These are phyloP conservation scores for Gossypium ekmanianum DNA, from an alignment of 345 rosid genomes.

Conservation along the genomic window DNA sequence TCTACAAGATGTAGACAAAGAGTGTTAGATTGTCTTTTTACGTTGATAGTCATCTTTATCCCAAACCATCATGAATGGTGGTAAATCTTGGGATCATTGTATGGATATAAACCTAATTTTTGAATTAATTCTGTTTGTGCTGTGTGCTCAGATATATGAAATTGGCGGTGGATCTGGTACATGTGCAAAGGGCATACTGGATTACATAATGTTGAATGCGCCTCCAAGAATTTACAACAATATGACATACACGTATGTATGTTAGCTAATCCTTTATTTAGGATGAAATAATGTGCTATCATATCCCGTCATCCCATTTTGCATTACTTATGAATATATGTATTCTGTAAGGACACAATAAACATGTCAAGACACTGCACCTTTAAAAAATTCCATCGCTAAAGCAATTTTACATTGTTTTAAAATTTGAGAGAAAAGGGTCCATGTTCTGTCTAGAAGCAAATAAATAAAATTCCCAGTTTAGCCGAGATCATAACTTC, in stretches of 20 bases:
- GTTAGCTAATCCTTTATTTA: constrained; percentile 11
- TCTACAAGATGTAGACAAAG: background rate
- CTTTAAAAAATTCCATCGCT: background rate
- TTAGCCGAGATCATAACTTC: background rate
- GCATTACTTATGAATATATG: background rate
- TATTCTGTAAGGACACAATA: background rate
- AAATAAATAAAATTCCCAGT: background rate
- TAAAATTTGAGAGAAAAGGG: constrained; percentile 1
- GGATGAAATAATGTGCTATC: background rate
- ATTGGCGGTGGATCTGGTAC: constrained; percentile 99
- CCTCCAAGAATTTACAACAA: constrained; percentile 81
- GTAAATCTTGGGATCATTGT: background rate
- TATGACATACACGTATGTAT: constrained; percentile 84
- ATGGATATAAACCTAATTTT: constrained; percentile 7
- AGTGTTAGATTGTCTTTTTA: constrained; percentile 1
- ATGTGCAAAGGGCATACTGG: constrained; percentile 89
- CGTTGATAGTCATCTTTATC: background rate
- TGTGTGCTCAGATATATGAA: constrained; percentile 76
- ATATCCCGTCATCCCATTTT: background rate
- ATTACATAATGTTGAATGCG: constrained; percentile 94
- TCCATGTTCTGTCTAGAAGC: background rate
- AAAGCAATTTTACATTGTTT: background rate
- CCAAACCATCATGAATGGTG: background rate
- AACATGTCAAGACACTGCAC: background rate
- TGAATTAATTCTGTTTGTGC: constrained; percentile 18